Base-by-base conservation (phyloP, 805 yeast species). In the Pichia deserticola region DNA sequence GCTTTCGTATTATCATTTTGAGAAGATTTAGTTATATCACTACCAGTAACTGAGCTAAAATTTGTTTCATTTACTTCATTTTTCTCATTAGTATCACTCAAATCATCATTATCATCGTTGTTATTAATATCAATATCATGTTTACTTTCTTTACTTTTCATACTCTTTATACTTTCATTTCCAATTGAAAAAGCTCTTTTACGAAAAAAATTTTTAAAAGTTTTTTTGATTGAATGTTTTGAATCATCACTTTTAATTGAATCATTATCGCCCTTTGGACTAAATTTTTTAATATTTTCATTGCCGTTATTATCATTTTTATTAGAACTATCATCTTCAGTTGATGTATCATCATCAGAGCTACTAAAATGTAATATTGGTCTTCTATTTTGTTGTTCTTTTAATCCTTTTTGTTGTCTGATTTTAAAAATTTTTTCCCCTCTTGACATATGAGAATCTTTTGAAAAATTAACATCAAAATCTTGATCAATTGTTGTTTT, bases 401-500 rank as follows among this genome's bases (percentile, higher is more conserved):
- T 34, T 39, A 47, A 2, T 27, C 44, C 38, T 20, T 37, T 35
- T 25, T 44, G 35, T 34, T 44, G 47, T 29, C 51, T 41, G 13
- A 51, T 30, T 15, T 35, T 33, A 9, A 49, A 48, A 7, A 51
- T 32, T 12, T 45, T 39, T 29, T 49, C 44, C 7, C 54, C 50
- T 15, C 27, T 42, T 13, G 36, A 27, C 32, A 30, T 34, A 15
- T 28, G 32, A 7, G 61, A 53, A 48, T 62, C 65, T 34, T 55
- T 52, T 42, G 57, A 54, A 42, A 64, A 65, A 40, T 60, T 66
- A 20, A 56, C 53, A 45, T 65, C 66, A 36, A 65, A 65, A 51
- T 65, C 69, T 32, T 63, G 57, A 46, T 65, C 68, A 11, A 65
- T 61, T 38, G 62, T 62, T 25, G 52, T 49, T 34, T 53, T 44